Base-by-base conservation (phyloP, 192 early-diverging fungal genomes). In the Umbelopsis ramanniana region DNA sequence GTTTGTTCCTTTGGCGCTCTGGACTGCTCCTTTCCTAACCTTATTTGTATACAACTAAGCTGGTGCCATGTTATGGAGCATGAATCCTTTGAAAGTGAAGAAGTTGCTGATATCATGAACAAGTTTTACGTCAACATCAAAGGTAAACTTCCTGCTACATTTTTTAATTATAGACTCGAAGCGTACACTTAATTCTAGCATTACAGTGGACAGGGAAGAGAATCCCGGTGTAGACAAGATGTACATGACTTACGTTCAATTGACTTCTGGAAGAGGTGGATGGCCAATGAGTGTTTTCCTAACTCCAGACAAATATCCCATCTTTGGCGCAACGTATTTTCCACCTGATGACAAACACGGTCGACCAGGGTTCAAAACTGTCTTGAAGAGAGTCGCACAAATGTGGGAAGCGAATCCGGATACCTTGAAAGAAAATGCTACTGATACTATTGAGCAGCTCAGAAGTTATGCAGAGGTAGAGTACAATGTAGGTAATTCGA, bases 11-110 rank as follows among this genome's bases (percentile, higher is more conserved):
- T 48, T 23, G 45, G 19, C 22, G 14, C 57, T 17, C 52, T 63
- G 35, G 14, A 6, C 60, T 50, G 23, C 21, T 40, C 43, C 19
- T 52, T 54, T 11, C 24, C 19, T 60, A 52, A 66, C 6, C 21
- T n/a, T 52, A 43, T 66, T n/a, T 15, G 29, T 57, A 63, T 46
- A 5, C 4, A 5, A 21, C 24, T 46, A 53, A 80, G 79, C 53
- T 85, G 85, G 86, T 87, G 86, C 76, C 89, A 90, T 79, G 89
- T 89, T 8, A 91, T 91, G 89, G 83, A 84, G 48, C 81, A 88
- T 60, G 89, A 91, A 73, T 87, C 84, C 9, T 91, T 91, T 67
- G 84, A 91, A 66, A 84, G 82, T 69, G 76, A 80, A 47, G 68
- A 60, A n/a, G 76, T 84, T 35, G 89, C 89, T 1, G 50, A 80